Percentiles rank a stretch among this genome's conserved stretches.
These are phyloP conservation scores for Coprinellus micaceus DNA, from an alignment of 768 basidiomycete genomes.

Conservation along the genomic window DNA sequence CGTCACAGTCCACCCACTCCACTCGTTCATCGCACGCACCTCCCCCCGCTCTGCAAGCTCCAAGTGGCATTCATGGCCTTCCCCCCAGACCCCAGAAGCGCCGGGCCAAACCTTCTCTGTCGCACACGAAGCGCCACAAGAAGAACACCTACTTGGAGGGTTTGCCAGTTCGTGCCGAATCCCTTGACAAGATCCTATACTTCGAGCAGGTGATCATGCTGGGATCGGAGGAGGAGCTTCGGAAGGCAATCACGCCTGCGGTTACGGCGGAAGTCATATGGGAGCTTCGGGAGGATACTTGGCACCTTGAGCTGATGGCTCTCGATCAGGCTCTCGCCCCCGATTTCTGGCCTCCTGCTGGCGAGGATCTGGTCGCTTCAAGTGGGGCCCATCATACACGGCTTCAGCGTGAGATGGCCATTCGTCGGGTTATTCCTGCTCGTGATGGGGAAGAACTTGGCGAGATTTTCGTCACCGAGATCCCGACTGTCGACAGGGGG, in stretches of 20 bases:
- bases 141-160: background rate
- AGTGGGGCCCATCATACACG: background rate
- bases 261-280: background rate
- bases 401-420: background rate
- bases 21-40: no score
- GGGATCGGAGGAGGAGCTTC: background rate
- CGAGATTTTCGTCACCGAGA: background rate
- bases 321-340: background rate
- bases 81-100: background rate
- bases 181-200: background rate
- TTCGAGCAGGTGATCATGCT: background rate
- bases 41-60: no score
- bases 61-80: no score
- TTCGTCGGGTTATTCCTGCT: background rate
- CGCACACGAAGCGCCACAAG: background rate
- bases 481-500: background rate
- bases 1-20: no score
- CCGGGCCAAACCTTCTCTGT: background rate
- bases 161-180: background rate
- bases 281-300: constrained; percentile 3
- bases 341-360: background rate
- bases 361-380: background rate
- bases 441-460: constrained; percentile 10
- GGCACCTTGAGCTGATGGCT: background rate
- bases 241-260: background rate